A percentile compares a stretch with the other conserved stretches of the same genome.
phyloP scores from a whole-genome alignment of 805 yeast genomes.

The Candida chilensis region DNA sequence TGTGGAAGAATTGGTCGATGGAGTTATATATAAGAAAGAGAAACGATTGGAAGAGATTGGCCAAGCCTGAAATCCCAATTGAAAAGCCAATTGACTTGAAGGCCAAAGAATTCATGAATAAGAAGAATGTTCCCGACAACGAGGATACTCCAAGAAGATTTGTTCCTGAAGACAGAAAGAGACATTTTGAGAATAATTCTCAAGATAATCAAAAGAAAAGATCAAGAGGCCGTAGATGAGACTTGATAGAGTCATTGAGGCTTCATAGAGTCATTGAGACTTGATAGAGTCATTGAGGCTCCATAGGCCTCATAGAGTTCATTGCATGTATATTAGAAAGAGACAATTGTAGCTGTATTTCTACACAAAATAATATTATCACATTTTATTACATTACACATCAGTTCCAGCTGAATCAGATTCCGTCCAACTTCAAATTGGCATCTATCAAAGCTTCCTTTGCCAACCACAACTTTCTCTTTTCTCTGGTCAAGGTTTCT shows the following conservation, averaged over 20 bases:
- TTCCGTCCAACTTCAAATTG: constrained; percentile 21
- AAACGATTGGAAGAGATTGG: constrained; percentile 71
- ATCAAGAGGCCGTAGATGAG: constrained; percentile 1
- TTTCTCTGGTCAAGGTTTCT: constrained; percentile 12
- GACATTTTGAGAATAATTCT: too few species aligned
- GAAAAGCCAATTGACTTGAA: constrained; percentile 6
- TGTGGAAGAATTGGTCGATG: constrained; percentile 94
- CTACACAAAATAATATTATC: too few species aligned
- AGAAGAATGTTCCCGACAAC: too few species aligned
- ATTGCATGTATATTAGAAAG: constrained; percentile 6
- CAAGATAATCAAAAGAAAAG: too few species aligned
- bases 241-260: constrained; percentile 3
- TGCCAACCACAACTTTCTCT: constrained; percentile 25
- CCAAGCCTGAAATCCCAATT: constrained; percentile 37
- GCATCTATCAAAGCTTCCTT: constrained; percentile 36
- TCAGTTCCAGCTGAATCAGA: too few species aligned
- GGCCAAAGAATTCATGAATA: neutral
- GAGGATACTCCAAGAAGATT: too few species aligned
- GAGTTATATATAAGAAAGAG: constrained; percentile 68
- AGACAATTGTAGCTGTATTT: too few species aligned
- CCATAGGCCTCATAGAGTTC: constrained; percentile 2
- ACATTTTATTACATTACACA: too few species aligned
- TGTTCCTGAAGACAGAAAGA: too few species aligned
- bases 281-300: constrained; percentile 3
- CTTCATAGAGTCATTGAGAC: too few species aligned